Percentiles rank a stretch among this genome's conserved stretches.
phyloP scores from a whole-genome alignment of 108 stramenopile species.

The Nitzschia palea region DNA sequence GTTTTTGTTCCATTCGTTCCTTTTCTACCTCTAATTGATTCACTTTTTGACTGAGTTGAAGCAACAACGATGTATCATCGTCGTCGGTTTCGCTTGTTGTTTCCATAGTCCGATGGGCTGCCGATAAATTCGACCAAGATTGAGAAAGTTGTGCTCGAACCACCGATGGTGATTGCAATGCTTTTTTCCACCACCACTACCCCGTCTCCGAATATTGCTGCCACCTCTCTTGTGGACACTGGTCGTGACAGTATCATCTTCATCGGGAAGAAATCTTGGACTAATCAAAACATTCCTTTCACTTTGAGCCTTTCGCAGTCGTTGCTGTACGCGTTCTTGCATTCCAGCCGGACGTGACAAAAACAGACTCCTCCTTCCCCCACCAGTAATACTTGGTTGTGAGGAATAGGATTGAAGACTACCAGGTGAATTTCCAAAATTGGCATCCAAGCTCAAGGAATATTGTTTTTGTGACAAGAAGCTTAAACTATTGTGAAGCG shows the following conservation, averaged over 20 bases:
- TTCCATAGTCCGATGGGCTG: background rate
- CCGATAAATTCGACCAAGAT: background rate
- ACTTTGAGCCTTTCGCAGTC: background rate
- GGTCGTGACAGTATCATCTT: background rate
- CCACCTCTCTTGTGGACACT: background rate
- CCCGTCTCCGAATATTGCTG: background rate
- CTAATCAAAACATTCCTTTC: no score
- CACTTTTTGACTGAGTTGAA: slow-evolving; percentile 12
- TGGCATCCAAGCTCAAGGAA: no score
- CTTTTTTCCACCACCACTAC: background rate
- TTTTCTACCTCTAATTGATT: slow-evolving; percentile 7
- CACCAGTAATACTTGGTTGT: background rate
- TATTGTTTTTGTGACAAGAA: no score
- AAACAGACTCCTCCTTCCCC: background rate
- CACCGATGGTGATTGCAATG: background rate
- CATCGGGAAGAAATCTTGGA: background rate
- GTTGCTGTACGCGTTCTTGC: slow-evolving; percentile 14
- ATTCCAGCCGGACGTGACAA: slow-evolving; percentile 6
- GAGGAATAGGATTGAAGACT: background rate
- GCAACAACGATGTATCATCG: background rate
- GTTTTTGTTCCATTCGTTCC: background rate
- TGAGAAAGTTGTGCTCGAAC: background rate
- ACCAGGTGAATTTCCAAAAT: no score
- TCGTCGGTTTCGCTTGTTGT: background rate
- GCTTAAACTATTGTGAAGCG: no score